Evolutionary conservation across 257 asterid species (phyloP).

Genomic region (Penstemon newberryi): DNA sequence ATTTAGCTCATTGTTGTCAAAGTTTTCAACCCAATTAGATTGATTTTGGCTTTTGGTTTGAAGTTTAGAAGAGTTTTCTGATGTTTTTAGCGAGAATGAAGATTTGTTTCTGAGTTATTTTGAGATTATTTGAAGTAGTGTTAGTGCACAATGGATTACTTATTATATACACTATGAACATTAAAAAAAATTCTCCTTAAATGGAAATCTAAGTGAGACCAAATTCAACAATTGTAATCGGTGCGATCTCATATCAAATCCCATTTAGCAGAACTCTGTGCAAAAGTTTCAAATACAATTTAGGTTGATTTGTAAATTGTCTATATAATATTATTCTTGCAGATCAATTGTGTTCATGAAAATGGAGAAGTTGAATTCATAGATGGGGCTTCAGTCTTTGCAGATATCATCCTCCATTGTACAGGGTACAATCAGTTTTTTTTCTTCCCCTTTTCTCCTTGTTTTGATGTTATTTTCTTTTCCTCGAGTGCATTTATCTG

Average conservation of each 20-base stretch:
- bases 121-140: too few species aligned
- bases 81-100: not conserved
- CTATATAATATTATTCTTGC: not conserved
- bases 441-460: not conserved
- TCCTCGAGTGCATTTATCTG: not conserved
- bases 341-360: constrained; percentile 38
- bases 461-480: not conserved
- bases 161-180: too few species aligned
- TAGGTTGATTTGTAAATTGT: not conserved
- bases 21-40: not conserved
- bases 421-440: constrained; percentile 35
- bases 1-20: too few species aligned
- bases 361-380: constrained; percentile 46
- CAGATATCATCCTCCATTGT: constrained; percentile 45
- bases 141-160: too few species aligned
- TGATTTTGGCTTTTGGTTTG: not conserved
- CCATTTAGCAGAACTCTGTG: too few species aligned
- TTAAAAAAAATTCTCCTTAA: too few species aligned
- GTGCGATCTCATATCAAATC: too few species aligned
- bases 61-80: not conserved
- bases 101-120: not conserved
- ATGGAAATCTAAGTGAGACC: too few species aligned
- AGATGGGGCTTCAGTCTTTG: constrained; percentile 44
- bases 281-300: too few species aligned
- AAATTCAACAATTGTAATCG: too few species aligned